Evolutionary conservation across 192 early-diverging fungal species (phyloP).

Genomic region (Cladochytrium replicatum): DNA sequence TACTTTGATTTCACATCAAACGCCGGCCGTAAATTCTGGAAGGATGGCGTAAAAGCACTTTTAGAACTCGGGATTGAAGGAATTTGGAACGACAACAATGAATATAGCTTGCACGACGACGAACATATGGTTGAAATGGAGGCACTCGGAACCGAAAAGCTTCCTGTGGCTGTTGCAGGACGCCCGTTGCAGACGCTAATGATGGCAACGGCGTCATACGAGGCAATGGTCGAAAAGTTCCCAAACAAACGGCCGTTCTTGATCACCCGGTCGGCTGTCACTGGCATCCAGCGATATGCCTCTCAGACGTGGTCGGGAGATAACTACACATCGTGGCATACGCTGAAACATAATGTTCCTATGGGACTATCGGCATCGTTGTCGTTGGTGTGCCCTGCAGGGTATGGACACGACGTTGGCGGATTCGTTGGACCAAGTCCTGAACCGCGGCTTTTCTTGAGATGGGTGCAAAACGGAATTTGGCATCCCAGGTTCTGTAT

Average conservation of each 20-base stretch:
- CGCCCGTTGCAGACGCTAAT: constrained; percentile 41
- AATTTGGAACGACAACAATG: constrained; percentile 56
- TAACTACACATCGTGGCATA: constrained; percentile 47
- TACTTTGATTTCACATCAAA: constrained; percentile 48
- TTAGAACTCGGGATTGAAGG: constrained; percentile 39
- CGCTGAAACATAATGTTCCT: constrained; percentile 48
- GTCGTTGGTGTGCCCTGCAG: constrained; percentile 28
- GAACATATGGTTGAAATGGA: constrained; percentile 8
- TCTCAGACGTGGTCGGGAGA: constrained; percentile 52
- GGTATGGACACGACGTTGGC: constrained; percentile 54
- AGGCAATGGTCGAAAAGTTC: constrained; percentile 31
- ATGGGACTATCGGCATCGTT: constrained; percentile 46
- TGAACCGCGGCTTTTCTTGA: constrained; percentile 40
- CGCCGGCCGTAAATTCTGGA: constrained; percentile 42
- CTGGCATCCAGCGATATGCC: constrained; percentile 36
- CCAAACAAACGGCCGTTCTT: constrained; percentile 36
- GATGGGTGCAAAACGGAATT: constrained; percentile 54
- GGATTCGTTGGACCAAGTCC: constrained; percentile 50
- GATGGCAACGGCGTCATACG: constrained; percentile 47
- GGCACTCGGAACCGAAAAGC: not conserved
- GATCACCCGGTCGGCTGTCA: constrained; percentile 38
- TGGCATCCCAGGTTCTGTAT: constrained; percentile 49
- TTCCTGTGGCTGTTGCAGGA: constrained; percentile 24
- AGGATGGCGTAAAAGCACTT: constrained; percentile 31
- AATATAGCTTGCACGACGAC: constrained; percentile 34